A percentile compares a stretch with the other conserved stretches of the same genome.
Evolutionary conservation across 2,329 filamentous ascomycete species (phyloP).

Genomic region (Penicillium nordicum): DNA sequence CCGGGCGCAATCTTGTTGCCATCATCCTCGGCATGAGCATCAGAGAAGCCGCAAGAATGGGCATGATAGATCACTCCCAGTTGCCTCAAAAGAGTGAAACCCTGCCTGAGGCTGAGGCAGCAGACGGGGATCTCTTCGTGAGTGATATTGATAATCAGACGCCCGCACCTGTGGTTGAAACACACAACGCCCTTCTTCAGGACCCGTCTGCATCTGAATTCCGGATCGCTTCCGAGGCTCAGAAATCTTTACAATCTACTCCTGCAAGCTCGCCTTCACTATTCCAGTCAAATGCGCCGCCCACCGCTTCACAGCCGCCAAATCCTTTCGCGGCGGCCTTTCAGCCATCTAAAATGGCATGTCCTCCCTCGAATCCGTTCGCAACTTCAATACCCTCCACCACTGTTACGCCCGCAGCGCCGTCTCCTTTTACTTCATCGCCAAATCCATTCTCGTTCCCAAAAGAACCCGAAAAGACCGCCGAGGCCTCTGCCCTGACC

Average conservation of each 20-base stretch:
- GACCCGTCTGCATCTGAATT: slow-evolving; percentile 16
- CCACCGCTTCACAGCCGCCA: not conserved
- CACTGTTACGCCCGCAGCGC: not conserved
- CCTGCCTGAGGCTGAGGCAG: slow-evolving; percentile 25
- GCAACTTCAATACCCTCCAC: not conserved
- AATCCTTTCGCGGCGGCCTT: slow-evolving; percentile 14
- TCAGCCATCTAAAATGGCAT: not conserved
- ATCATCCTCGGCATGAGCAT: slow-evolving; percentile 57
- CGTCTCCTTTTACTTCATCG: slow-evolving; percentile 1
- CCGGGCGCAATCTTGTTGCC: slow-evolving; percentile 53
- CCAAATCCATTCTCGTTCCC: slow-evolving; percentile 2
- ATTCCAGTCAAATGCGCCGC: slow-evolving; percentile 2
- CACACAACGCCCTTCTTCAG: slow-evolving; percentile 2
- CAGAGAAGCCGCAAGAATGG: slow-evolving; percentile 47
- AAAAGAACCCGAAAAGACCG: not conserved
- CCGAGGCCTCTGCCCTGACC: not conserved
- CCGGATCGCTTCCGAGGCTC: slow-evolving; percentile 17
- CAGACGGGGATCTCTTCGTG: slow-evolving; percentile 37
- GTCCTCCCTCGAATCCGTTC: slow-evolving; percentile 7
- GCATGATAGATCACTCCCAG: slow-evolving; percentile 48
- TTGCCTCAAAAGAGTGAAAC: slow-evolving; percentile 28
- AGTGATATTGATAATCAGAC: slow-evolving; percentile 36
- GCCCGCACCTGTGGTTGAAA: slow-evolving; percentile 22
- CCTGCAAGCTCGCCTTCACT: slow-evolving; percentile 6
- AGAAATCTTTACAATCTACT: not conserved